A percentile compares a stretch with the other conserved stretches of the same genome.
phyloP scores from a whole-genome alignment of 2,329 filamentous ascomycete species.

The Beauveria medogensis region DNA sequence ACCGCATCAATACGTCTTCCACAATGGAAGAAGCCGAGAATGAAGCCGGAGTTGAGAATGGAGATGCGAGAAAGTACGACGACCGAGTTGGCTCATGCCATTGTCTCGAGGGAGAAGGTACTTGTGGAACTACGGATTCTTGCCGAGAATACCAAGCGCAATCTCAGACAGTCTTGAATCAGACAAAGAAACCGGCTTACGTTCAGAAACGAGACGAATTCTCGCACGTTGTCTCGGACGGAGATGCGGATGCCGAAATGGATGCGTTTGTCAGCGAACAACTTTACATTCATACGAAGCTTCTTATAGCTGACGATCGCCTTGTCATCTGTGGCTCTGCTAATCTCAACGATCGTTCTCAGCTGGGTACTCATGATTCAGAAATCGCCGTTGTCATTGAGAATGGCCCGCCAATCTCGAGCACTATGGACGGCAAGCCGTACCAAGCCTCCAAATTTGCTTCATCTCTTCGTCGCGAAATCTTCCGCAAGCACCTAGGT shows the following conservation, averaged over 20 bases:
- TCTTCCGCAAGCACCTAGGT: constrained; percentile 89
- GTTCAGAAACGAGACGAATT: constrained; percentile 73
- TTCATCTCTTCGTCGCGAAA: constrained; percentile 69
- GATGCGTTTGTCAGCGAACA: constrained; percentile 55
- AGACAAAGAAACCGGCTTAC: constrained; percentile 71
- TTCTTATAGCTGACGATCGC: constrained; percentile 74
- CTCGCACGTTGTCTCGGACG: constrained; percentile 46
- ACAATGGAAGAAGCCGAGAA: constrained; percentile 54
- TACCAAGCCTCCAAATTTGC: constrained; percentile 71
- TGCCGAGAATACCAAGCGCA: constrained; percentile 68
- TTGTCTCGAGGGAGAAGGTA: constrained; percentile 25
- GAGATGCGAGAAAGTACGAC: constrained; percentile 56
- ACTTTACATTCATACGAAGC: constrained; percentile 57
- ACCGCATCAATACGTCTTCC: constrained; percentile 66
- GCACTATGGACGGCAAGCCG: constrained; percentile 62
- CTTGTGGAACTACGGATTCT: constrained; percentile 33
- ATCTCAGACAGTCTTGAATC: constrained; percentile 45
- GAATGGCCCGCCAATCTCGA: constrained; percentile 62
- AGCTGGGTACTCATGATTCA: constrained; percentile 76
- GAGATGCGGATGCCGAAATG: constrained; percentile 47
- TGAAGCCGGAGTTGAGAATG: constrained; percentile 58
- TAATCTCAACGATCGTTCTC: constrained; percentile 56
- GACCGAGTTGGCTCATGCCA: constrained; percentile 43
- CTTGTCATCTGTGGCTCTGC: constrained; percentile 71
- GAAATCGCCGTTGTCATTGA: constrained; percentile 88